Percentiles rank a stretch among this genome's conserved stretches.
Conservation (phyloP, 768 basidiomycete genomes). For the Phanerochaete carnosa region DNA sequence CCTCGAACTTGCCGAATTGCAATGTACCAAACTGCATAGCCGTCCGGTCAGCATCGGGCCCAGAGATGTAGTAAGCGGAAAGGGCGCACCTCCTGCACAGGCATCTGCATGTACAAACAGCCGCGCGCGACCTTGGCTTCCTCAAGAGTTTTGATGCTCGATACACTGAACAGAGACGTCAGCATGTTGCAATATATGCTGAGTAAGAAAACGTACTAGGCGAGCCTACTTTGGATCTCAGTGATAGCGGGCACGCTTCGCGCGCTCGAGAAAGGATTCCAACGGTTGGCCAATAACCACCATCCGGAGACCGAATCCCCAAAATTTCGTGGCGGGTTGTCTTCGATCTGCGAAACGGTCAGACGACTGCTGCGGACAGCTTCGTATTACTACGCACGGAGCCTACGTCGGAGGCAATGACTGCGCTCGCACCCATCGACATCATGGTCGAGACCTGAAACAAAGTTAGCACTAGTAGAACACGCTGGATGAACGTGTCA, state of each 20-base stretch:
- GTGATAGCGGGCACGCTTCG: conserved; percentile 82
- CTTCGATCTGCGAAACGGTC: conserved; percentile 61
- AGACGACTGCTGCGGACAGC: neutral
- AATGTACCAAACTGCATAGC: conserved; percentile 76
- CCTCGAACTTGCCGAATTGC: conserved; percentile 85
- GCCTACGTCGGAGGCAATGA: conserved; percentile 94
- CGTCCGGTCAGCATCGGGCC: neutral
- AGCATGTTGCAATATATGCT: neutral
- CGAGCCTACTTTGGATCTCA: conserved; percentile 90
- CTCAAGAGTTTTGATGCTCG: conserved; percentile 91
- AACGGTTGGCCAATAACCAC: conserved; percentile 92
- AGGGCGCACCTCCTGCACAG: conserved; percentile 77
- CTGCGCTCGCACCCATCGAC: conserved; percentile 82
- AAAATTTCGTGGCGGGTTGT: conserved; percentile 92
- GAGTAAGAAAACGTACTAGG: conserved; percentile 65
- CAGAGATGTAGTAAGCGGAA: neutral
- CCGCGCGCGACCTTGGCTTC: conserved; percentile 90
- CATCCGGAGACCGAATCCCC: conserved; percentile 95
- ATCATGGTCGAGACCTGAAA: conserved; percentile 85
- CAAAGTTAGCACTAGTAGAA: neutral
- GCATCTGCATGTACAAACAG: conserved; percentile 92
- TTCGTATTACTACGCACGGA: conserved; percentile 47
- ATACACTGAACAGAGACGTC: conserved; percentile 57
- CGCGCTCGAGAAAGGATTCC: conserved; percentile 85
- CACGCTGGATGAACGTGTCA: neutral